Evolutionary conservation across 192 early-diverging fungal species (phyloP).

Genomic region (Diversispora epigaea): DNA sequence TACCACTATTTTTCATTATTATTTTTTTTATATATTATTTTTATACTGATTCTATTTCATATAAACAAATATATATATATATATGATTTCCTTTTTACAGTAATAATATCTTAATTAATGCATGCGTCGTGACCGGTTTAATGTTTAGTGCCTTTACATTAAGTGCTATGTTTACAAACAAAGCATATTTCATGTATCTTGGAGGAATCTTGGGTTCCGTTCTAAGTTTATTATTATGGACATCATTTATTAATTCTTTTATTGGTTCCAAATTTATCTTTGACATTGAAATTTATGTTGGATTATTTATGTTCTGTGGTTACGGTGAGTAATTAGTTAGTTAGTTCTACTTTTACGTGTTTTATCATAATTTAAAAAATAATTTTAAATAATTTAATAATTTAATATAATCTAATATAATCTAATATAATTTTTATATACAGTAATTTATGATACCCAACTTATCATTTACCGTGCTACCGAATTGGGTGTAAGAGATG

Average conservation of each 20-base stretch:
- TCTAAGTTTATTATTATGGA: constrained; percentile 29
- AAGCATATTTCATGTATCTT: constrained; percentile 29
- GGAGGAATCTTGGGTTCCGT: constrained; percentile 44
- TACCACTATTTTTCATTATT: background rate
- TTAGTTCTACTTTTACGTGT: background rate
- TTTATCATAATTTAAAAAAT: too few species aligned
- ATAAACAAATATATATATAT: constrained; percentile 20
- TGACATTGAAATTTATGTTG: constrained; percentile 46
- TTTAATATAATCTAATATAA: background rate
- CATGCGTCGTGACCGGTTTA: constrained; percentile 2
- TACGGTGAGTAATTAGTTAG: constrained; percentile 35
- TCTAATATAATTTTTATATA: background rate
- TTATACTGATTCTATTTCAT: background rate
- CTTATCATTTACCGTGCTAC: constrained; percentile 47
- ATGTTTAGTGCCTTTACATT: constrained; percentile 49
- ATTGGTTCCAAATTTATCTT: constrained; percentile 36
- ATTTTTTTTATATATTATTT: background rate
- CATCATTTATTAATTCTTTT: constrained; percentile 44
- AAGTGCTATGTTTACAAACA: constrained; percentile 34
- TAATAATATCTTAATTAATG: constrained; percentile 36
- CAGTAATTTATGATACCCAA: constrained; percentile 57
- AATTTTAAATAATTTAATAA: background rate
- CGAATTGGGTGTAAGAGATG: constrained; percentile 28
- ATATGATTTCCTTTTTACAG: background rate
- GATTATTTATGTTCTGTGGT: constrained; percentile 47